A percentile compares a stretch with the other conserved stretches of the same genome.
Evolutionary conservation across 2,329 filamentous ascomycete genomes (phyloP).

Genomic region (Pestalotiopsis sp.): DNA sequence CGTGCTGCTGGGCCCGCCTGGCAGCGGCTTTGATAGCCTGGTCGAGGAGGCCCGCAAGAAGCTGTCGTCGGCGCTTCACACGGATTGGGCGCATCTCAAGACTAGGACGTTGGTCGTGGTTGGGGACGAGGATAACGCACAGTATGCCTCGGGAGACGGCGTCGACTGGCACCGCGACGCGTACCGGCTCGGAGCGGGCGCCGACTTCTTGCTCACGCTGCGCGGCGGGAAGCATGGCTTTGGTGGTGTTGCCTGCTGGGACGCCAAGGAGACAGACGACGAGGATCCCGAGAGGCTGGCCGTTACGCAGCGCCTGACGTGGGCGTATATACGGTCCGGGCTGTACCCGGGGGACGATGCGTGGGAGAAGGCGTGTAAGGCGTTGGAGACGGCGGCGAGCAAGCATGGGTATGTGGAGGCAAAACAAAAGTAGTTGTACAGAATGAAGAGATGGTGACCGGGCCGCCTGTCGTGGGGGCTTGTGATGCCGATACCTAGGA

Average conservation of each 20-base stretch:
- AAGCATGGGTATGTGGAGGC: not conserved
- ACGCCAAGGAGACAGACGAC: constrained; percentile 35
- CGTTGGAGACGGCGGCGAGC: constrained; percentile 20
- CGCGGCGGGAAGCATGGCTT: constrained; percentile 36
- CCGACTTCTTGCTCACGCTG: constrained; percentile 37
- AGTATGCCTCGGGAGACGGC: constrained; percentile 35
- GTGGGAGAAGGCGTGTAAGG: constrained; percentile 33
- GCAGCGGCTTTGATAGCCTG: constrained; percentile 32
- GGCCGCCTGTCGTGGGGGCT: too few species aligned
- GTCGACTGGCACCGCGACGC: constrained; percentile 42
- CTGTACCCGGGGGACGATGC: constrained; percentile 36
- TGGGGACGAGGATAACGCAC: constrained; percentile 39
- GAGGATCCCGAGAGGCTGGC: constrained; percentile 37
- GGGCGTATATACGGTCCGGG: constrained; percentile 39
- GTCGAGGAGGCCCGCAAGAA: constrained; percentile 29
- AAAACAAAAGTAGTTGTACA: not conserved
- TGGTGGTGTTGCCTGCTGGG: constrained; percentile 41
- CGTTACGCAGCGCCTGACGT: constrained; percentile 38
- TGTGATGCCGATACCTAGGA: too few species aligned
- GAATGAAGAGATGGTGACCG: not conserved
- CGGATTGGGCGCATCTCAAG: constrained; percentile 36
- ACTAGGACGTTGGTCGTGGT: constrained; percentile 39
- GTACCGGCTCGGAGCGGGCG: constrained; percentile 33
- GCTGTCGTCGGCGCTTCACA: constrained; percentile 32
- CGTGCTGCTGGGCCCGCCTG: constrained; percentile 35